Evolutionary conservation across 2,329 filamentous ascomycete genomes (phyloP).

Genomic region (Penicillium hesseltinei): DNA sequence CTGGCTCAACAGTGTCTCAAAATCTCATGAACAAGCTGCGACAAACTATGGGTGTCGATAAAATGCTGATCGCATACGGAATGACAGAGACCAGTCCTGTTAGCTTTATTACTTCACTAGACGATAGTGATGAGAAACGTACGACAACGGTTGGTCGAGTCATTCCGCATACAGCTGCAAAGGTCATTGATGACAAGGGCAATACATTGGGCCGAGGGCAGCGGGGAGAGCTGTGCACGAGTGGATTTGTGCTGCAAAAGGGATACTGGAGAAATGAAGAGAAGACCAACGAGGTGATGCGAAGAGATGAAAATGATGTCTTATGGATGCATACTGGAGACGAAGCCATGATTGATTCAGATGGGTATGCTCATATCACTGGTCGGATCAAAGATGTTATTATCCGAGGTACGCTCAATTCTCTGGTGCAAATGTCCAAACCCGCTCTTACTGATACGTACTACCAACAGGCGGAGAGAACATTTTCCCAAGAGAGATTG

Average conservation of each 20-base stretch:
- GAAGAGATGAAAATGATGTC: constrained; percentile 54
- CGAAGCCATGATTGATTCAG: constrained; percentile 48
- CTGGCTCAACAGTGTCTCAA: constrained; percentile 74
- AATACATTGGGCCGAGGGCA: constrained; percentile 41
- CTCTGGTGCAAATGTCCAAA: too few relatives aligned
- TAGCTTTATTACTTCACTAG: constrained; percentile 69
- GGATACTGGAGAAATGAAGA: constrained; percentile 42
- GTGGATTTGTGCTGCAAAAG: constrained; percentile 65
- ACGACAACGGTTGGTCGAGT: constrained; percentile 68
- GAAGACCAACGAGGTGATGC: constrained; percentile 63
- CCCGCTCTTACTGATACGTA: too few relatives aligned
- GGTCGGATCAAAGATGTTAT: constrained; percentile 76
- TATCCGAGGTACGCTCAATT: constrained; percentile 48
- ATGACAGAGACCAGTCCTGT: constrained; percentile 81
- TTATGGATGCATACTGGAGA: constrained; percentile 65
- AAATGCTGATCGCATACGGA: constrained; percentile 86
- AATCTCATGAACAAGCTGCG: constrained; percentile 64
- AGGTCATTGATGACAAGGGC: constrained; percentile 50
- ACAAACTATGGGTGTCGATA: constrained; percentile 66
- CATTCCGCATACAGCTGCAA: constrained; percentile 72
- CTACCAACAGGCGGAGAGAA: constrained; percentile 54
- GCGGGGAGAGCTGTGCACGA: constrained; percentile 69
- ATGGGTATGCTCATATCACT: constrained; percentile 68
- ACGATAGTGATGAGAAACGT: constrained; percentile 67
- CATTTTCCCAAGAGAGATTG: constrained; percentile 67